Evolutionary conservation across 2,329 filamentous ascomycete genomes (phyloP).

Genomic region (Pestalotiopsis sp.): DNA sequence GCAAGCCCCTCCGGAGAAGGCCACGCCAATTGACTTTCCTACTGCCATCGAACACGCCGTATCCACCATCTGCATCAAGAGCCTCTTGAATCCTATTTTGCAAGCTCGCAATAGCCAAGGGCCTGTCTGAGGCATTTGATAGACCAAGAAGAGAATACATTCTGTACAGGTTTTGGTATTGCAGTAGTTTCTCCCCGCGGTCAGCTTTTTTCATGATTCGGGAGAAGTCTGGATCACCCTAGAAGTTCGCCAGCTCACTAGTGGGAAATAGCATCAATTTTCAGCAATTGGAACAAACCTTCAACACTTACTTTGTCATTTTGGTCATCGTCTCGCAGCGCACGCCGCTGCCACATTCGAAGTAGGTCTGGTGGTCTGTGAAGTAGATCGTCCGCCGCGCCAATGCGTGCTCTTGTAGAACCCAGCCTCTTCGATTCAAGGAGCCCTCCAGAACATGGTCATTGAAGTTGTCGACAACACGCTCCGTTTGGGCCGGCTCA

Average conservation of each 20-base stretch:
- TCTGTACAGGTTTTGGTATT: conserved; percentile 9
- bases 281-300: neutral
- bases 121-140: conserved; percentile 11
- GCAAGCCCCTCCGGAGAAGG: neutral
- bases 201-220: conserved; percentile 12
- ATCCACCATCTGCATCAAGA: conserved; percentile 17
- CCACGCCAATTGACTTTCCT: neutral
- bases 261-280: neutral
- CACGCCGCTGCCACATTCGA: conserved; percentile 37
- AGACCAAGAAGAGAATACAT: neutral
- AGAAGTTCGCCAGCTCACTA: conserved; percentile 21
- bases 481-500: too few relatives aligned
- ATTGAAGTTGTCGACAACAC: conserved; percentile 33
- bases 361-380: conserved; percentile 36
- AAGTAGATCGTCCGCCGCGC: conserved; percentile 39
- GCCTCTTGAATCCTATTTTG: conserved; percentile 17
- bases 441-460: conserved; percentile 29
- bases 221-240: conserved; percentile 29
- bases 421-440: conserved; percentile 39
- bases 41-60: conserved; percentile 15
- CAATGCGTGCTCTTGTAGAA: conserved; percentile 39
- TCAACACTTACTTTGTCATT: conserved; percentile 32
- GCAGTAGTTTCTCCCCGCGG: conserved; percentile 15
- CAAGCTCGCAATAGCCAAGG: conserved; percentile 17
- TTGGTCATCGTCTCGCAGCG: conserved; percentile 34